Conservation (phyloP, 768 basidiomycete genomes). For the Dentipellis sp. region DNA sequence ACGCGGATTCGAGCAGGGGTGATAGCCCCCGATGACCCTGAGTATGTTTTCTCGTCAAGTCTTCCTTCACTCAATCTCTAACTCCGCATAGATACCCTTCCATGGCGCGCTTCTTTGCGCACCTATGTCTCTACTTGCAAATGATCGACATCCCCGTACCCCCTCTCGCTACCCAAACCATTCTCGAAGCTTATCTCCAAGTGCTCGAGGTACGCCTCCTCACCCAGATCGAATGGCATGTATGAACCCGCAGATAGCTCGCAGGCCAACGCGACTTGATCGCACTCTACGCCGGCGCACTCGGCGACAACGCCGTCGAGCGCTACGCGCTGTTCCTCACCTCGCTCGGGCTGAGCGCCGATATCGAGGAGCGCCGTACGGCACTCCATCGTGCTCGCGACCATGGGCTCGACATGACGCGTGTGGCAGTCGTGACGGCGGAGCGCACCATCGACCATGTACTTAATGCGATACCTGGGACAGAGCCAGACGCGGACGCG, state of each 20-base stretch:
- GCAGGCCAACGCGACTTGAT: slow-evolving; percentile 81
- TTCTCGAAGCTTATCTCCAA: slow-evolving; percentile 82
- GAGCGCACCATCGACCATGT: slow-evolving; percentile 64
- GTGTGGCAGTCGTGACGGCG: slow-evolving; percentile 74
- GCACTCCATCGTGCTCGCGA: slow-evolving; percentile 72
- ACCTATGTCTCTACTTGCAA: slow-evolving; percentile 82
- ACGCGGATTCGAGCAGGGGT: slow-evolving; percentile 42
- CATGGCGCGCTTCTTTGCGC: slow-evolving; percentile 86
- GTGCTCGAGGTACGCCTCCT: slow-evolving; percentile 61
- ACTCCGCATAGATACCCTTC: slow-evolving; percentile 46
- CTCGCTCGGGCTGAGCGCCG: slow-evolving; percentile 56
- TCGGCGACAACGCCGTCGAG: slow-evolving; percentile 86
- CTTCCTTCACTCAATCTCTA: slow-evolving; percentile 9
- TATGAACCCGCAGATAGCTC: slow-evolving; percentile 31
- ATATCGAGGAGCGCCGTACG: slow-evolving; percentile 52
- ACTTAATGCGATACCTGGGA: slow-evolving; percentile 5
- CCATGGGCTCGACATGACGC: slow-evolving; percentile 75
- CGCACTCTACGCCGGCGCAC: slow-evolving; percentile 86
- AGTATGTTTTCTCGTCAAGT: slow-evolving; percentile 33
- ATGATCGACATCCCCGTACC: slow-evolving; percentile 73
- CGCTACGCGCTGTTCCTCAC: slow-evolving; percentile 88
- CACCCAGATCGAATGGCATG: neutral
- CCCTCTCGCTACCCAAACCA: slow-evolving; percentile 63
- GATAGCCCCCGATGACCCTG: slow-evolving; percentile 38
- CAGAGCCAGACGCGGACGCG: slow-evolving; percentile 36